phyloP scores from a whole-genome alignment of 768 basidiomycete genomes.

The Agaricus subrufescens region DNA sequence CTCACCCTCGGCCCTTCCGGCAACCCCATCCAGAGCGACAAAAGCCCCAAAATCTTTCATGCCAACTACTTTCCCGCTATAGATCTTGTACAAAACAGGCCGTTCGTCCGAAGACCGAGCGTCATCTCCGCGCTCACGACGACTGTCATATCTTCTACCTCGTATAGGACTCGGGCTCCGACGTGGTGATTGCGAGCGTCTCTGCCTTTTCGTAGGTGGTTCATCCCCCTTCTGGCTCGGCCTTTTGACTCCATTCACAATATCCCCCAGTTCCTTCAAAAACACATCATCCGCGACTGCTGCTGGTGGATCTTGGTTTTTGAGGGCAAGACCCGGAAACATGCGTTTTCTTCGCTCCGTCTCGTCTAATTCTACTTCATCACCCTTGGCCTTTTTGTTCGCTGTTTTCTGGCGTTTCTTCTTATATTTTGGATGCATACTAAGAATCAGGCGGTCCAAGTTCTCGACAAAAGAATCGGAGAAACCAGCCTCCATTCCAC shows the following conservation, averaged over 20 bases:
- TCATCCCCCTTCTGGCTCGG: conserved; percentile 20
- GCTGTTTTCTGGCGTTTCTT: conserved; percentile 42
- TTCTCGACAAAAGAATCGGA: conserved; percentile 89
- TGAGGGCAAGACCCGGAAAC: conserved; percentile 86
- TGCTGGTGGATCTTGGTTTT: conserved; percentile 65
- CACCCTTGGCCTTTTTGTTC: conserved; percentile 32
- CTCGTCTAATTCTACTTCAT: conserved; percentile 43
- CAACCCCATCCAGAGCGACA: conserved; percentile 81
- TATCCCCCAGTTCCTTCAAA: conserved; percentile 84
- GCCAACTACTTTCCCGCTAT: conserved; percentile 78
- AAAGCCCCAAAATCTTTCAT: conserved; percentile 97
- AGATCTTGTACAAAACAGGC: conserved; percentile 93
- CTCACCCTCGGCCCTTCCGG: conserved; percentile 85
- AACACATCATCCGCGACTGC: conserved; percentile 71
- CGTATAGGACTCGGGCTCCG: conserved; percentile 59
- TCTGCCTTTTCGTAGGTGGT: conserved; percentile 56
- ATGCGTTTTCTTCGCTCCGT: conserved; percentile 76
- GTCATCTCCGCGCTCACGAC: conserved; percentile 29
- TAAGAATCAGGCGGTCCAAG: conserved; percentile 91
- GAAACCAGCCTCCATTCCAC: conserved; percentile 75
- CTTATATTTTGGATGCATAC: conserved; percentile 95
- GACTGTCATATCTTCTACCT: conserved; percentile 44
- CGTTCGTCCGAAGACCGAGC: conserved; percentile 62
- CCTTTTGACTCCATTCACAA: conserved; percentile 72
- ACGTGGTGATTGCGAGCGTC: conserved; percentile 47